These are phyloP conservation scores for Liriodendron chinense DNA, from an alignment of 164 flowering plant genomes.

Conservation along the genomic window DNA sequence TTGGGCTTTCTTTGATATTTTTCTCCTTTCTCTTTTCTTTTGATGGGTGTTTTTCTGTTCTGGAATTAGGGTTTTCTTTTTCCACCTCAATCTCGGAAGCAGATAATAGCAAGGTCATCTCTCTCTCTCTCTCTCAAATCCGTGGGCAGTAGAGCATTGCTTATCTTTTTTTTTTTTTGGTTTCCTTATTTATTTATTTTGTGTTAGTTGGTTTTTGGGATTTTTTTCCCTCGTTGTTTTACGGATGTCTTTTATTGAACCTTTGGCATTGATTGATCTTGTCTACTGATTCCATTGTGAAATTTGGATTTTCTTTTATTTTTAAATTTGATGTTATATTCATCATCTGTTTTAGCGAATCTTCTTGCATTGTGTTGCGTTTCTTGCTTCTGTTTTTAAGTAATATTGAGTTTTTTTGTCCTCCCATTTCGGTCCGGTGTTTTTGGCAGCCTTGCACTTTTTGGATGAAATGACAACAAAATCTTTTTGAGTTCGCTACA, in stretches of 20 bases:
- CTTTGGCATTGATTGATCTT: background rate
- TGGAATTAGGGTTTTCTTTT: constrained; percentile 26
- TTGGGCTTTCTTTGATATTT: background rate
- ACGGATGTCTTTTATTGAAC: background rate
- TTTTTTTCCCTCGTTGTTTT: background rate
- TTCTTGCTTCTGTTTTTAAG: no score
- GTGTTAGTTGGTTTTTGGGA: background rate
- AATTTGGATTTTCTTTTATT: no score
- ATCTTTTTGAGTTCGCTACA: no score
- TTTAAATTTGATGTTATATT: no score
- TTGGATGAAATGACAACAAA: no score
- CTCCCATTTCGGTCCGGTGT: no score
- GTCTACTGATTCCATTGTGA: background rate
- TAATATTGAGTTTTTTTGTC: no score
- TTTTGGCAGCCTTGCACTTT: no score
- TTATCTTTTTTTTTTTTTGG: background rate
- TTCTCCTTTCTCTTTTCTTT: constrained; percentile 7
- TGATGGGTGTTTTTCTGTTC: constrained; percentile 22
- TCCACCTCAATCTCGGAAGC: constrained; percentile 1
- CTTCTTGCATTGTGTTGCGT: no score
- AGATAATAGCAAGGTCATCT: background rate
- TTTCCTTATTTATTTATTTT: background rate
- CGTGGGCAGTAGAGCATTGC: background rate
- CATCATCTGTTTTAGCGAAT: no score
- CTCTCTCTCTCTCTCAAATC: background rate